These are phyloP conservation scores for Jacaranda copaia DNA, from an alignment of 257 asterid species.

Conservation along the genomic window DNA sequence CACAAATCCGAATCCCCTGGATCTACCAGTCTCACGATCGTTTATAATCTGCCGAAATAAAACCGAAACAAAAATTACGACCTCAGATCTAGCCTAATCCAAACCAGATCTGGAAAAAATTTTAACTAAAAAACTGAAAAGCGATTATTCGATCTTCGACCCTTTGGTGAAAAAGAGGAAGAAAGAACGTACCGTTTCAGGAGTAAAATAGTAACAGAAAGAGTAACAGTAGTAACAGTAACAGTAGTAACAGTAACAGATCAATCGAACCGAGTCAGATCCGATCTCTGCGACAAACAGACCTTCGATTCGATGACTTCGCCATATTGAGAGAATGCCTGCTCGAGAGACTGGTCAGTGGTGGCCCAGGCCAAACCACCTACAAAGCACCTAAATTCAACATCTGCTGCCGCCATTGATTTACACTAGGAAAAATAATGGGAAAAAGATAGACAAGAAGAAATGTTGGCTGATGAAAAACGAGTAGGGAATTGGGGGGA, in stretches of 20 bases:
- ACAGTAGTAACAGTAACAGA: slow-evolving; percentile 54
- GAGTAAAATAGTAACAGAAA: slow-evolving; percentile 59
- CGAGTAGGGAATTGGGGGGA: background rate
- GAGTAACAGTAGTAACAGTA: slow-evolving; percentile 53
- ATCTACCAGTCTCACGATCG: slow-evolving; percentile 95
- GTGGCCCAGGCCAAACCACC: slow-evolving; percentile 98
- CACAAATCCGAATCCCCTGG: slow-evolving; percentile 95
- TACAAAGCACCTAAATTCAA: slow-evolving; percentile 84
- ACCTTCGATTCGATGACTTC: slow-evolving; percentile 87
- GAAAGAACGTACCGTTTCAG: slow-evolving; percentile 88
- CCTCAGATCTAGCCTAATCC: slow-evolving; percentile 42
- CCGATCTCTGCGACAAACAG: slow-evolving; percentile 77
- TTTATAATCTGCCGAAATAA: slow-evolving; percentile 58
- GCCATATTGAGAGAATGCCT: slow-evolving; percentile 77
- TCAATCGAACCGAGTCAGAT: slow-evolving; percentile 63
- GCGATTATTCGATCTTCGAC: slow-evolving; percentile 67
- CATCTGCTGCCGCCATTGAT: slow-evolving; percentile 65
- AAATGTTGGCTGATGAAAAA: background rate
- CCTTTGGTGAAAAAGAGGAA: slow-evolving; percentile 60
- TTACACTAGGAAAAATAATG: background rate
- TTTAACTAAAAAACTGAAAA: slow-evolving; percentile 34
- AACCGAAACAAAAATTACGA: background rate
- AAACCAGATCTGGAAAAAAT: background rate
- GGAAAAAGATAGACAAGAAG: background rate
- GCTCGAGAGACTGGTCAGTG: slow-evolving; percentile 66